phyloP scores from a whole-genome alignment of 129 eudicot genomes.

The Pittosporum tobira region DNA sequence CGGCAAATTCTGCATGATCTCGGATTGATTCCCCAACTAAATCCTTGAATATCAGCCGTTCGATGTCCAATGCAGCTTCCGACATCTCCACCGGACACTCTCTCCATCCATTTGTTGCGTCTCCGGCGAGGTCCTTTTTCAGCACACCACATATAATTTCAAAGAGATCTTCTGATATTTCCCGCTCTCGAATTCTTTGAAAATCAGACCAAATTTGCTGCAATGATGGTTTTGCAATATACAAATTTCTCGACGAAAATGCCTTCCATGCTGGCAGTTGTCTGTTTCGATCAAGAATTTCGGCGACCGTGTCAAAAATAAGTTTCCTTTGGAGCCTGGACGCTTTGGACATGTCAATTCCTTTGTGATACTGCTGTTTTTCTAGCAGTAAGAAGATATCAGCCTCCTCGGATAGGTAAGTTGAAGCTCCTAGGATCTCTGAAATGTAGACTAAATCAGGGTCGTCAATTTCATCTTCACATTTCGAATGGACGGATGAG shows the following conservation, averaged over 20 bases:
- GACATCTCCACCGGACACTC: conserved; percentile 57
- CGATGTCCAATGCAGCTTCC: conserved; percentile 62
- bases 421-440: conserved; percentile 42
- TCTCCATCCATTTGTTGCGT: conserved; percentile 48
- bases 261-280: conserved; percentile 69
- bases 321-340: conserved; percentile 64
- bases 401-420: conserved; percentile 39
- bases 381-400: conserved; percentile 48
- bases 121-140: conserved; percentile 53
- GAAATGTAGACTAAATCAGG: conserved; percentile 57
- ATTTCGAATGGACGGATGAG: conserved; percentile 13
- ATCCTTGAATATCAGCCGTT: conserved; percentile 75
- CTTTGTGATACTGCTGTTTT: conserved; percentile 41
- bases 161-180: conserved; percentile 25
- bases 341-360: conserved; percentile 35
- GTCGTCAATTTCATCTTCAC: conserved; percentile 43
- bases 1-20: conserved; percentile 46
- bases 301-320: conserved; percentile 50
- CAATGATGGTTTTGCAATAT: conserved; percentile 4
- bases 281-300: conserved; percentile 42
- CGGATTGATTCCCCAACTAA: conserved; percentile 52
- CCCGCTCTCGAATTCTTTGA: conserved; percentile 39
- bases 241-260: conserved; percentile 3
- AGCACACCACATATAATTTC: conserved; percentile 50
- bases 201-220: conserved; percentile 63